Evolutionary conservation across 768 basidiomycete species (phyloP).

Genomic region (Tephrocybe rancida): DNA sequence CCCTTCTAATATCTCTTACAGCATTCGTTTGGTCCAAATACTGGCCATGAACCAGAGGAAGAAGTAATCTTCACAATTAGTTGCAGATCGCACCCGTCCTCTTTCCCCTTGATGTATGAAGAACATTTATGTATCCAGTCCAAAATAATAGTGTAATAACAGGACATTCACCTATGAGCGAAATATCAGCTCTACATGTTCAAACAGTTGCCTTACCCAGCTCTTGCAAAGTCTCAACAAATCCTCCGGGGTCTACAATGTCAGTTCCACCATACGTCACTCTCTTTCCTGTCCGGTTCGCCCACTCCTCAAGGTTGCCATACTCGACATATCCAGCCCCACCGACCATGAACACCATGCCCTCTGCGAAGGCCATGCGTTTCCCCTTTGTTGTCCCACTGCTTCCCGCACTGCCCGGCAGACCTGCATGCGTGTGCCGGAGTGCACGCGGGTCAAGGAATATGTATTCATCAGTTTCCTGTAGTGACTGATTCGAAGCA

Average conservation of each 20-base stretch:
- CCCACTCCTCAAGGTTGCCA: slow-evolving; percentile 96
- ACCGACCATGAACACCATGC: slow-evolving; percentile 92
- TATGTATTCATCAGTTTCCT: slow-evolving; percentile 95
- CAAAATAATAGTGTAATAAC: slow-evolving; percentile 12
- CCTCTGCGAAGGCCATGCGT: slow-evolving; percentile 83
- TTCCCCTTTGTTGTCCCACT: slow-evolving; percentile 41
- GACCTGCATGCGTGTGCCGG: slow-evolving; percentile 50
- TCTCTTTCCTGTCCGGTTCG: slow-evolving; percentile 74
- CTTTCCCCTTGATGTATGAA: neutral
- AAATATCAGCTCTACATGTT: neutral
- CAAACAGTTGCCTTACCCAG: slow-evolving; percentile 49
- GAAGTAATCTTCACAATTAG: slow-evolving; percentile 19
- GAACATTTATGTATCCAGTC: slow-evolving; percentile 2
- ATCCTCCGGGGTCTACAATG: slow-evolving; percentile 87
- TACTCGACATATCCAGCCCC: slow-evolving; percentile 98
- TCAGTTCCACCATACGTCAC: slow-evolving; percentile 97
- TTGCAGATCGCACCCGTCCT: neutral
- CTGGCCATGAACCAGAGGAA: slow-evolving; percentile 67
- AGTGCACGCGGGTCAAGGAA: slow-evolving; percentile 91
- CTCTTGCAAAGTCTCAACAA: slow-evolving; percentile 70
- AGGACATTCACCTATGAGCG: neutral
- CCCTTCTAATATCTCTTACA: slow-evolving; percentile 26
- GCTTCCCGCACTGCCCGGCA: slow-evolving; percentile 56
- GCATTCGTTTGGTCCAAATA: slow-evolving; percentile 81
- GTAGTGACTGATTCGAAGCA: slow-evolving; percentile 91